Conservation (phyloP, 1,284 basidiomycete genomes). For the Microbotryum intermedium region DNA sequence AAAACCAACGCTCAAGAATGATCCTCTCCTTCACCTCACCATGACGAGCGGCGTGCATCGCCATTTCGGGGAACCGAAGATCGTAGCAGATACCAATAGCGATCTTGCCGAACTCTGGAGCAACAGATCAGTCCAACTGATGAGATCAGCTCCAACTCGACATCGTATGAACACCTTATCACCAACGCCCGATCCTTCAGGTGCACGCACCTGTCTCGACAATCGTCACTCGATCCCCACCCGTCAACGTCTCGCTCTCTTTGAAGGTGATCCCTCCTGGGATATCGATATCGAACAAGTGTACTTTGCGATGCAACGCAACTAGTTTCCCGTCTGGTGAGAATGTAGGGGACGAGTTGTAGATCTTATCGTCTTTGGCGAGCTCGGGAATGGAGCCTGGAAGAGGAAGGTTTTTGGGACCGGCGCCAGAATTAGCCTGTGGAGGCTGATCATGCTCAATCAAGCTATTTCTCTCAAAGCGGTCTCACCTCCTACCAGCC, state of each 20-base stretch:
- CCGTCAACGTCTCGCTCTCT: constrained; percentile 89
- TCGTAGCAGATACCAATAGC: constrained; percentile 89
- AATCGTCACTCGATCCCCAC: constrained; percentile 64
- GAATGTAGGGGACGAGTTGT: constrained; percentile 72
- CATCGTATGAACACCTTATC: background rate
- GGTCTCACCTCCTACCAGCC: constrained; percentile 77
- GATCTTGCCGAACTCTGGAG: constrained; percentile 71
- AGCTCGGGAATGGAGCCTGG: constrained; percentile 74
- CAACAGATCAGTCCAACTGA: background rate
- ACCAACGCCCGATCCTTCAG: background rate
- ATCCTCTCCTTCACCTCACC: constrained; percentile 44
- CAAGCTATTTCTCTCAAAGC: background rate
- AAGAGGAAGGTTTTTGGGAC: constrained; percentile 41
- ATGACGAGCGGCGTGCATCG: constrained; percentile 80
- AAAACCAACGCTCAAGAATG: background rate
- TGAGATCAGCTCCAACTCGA: background rate
- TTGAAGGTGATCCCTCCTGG: constrained; percentile 95
- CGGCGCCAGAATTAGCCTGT: background rate
- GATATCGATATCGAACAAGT: constrained; percentile 97
- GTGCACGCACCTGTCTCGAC: constrained; percentile 69
- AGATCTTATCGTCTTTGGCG: constrained; percentile 61
- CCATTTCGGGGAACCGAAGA: constrained; percentile 87
- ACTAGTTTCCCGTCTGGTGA: constrained; percentile 68
- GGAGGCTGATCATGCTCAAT: background rate
- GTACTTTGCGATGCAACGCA: constrained; percentile 84